These are phyloP conservation scores for Symbiodinium pilosum DNA, from an alignment of 73 alveolate genomes.

Conservation along the genomic window DNA sequence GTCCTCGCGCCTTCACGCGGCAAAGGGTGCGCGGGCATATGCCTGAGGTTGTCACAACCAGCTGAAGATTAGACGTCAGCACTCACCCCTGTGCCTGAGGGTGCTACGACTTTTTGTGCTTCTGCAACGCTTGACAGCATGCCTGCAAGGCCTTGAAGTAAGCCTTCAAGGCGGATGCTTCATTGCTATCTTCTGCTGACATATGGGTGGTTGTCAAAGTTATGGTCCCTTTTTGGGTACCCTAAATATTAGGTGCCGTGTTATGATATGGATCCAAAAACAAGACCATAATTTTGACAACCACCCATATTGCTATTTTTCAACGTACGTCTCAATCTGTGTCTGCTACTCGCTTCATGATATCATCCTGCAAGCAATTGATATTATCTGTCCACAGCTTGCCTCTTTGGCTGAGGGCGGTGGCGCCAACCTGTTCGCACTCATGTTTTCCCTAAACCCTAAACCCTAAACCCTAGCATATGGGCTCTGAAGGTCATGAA, in stretches of 20 bases:
- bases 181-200: no score
- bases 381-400: not conserved
- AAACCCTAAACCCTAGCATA: no score
- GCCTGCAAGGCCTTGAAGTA: constrained; percentile 35
- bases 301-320: no score
- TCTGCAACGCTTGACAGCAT: constrained; percentile 39
- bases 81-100: not conserved
- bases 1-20: constrained; percentile 34
- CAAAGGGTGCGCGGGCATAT: constrained; percentile 65
- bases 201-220: no score
- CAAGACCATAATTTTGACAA: no score
- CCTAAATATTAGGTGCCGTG: no score
- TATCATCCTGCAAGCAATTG: constrained; percentile 18
- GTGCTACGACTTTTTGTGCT: constrained; percentile 36
- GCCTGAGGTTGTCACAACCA: not conserved
- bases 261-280: no score
- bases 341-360: no score
- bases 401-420: not conserved
- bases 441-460: no score
- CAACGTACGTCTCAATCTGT: no score
- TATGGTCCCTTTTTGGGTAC: no score
- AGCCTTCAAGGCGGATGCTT: constrained; percentile 10
- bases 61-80: not conserved
- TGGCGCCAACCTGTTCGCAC: not conserved
- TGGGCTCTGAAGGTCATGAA: no score